Evolutionary conservation across 345 rosid genomes (phyloP).

Genomic region (Rubroshorea leprosula): DNA sequence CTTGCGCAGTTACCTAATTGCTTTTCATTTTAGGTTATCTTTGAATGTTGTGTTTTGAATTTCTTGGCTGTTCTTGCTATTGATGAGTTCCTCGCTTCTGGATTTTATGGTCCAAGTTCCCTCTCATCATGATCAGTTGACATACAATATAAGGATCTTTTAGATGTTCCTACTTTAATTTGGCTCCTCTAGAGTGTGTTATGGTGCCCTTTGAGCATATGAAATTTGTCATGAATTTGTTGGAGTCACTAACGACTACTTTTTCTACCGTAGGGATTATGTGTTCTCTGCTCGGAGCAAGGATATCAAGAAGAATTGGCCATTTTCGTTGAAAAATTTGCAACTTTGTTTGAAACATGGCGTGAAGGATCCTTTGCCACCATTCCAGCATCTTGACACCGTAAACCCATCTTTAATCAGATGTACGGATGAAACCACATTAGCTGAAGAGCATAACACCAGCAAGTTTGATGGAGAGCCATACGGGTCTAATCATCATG

Average conservation of each 20-base stretch:
- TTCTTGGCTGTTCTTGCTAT: conserved; percentile 29
- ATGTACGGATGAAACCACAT: conserved; percentile 31
- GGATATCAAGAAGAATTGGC: conserved; percentile 85
- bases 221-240: not conserved
- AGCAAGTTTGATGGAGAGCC: conserved; percentile 23
- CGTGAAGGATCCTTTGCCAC: conserved; percentile 79
- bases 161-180: conserved; percentile 1
- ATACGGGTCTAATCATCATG: conserved; percentile 23
- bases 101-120: conserved; percentile 18
- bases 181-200: not conserved
- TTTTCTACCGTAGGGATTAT: conserved; percentile 71
- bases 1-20: not conserved
- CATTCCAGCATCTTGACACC: conserved; percentile 51
- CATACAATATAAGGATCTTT: conserved; percentile 28
- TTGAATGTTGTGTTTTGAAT: conserved; percentile 14
- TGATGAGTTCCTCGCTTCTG: conserved; percentile 15
- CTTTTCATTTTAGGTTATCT: conserved; percentile 14
- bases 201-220: not conserved
- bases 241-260: conserved; percentile 14
- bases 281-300: conserved; percentile 62
- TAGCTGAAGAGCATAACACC: conserved; percentile 27
- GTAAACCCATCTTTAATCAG: conserved; percentile 31
- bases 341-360: conserved; percentile 87
- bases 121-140: conserved; percentile 8
- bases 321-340: conserved; percentile 67